A percentile compares a stretch with the other conserved stretches of the same genome.
phyloP scores from a whole-genome alignment of 345 rosid species.

The Aurinia saxatilis region DNA sequence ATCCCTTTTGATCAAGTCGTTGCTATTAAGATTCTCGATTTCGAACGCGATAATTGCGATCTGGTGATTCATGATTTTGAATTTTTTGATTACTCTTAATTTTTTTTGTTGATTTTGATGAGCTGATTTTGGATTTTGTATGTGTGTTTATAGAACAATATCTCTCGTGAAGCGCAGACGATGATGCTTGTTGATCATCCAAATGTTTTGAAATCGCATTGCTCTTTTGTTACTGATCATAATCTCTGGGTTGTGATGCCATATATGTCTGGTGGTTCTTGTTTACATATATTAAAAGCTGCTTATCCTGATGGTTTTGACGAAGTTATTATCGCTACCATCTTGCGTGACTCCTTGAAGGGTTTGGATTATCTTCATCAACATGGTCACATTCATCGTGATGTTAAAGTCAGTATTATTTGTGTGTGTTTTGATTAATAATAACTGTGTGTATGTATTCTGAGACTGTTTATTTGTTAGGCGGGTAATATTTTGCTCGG shows the following conservation, averaged over 20 bases:
- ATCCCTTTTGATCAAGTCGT: conserved; percentile 63
- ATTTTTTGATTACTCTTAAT: neutral
- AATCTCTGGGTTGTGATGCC: conserved; percentile 98
- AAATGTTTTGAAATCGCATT: conserved; percentile 84
- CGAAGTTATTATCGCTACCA: conserved; percentile 82
- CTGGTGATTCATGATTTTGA: conserved; percentile 46
- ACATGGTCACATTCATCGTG: conserved; percentile 97
- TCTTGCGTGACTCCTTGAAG: conserved; percentile 77
- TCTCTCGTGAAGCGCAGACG: conserved; percentile 91
- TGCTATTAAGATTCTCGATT: conserved; percentile 94
- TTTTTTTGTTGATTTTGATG: neutral
- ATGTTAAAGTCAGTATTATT: conserved; percentile 67
- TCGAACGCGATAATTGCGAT: conserved; percentile 85
- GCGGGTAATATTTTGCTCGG: conserved; percentile 92
- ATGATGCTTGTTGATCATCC: conserved; percentile 94
- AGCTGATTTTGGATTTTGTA: neutral
- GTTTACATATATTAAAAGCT: conserved; percentile 94
- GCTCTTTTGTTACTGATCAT: conserved; percentile 89
- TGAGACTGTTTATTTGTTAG: conserved; percentile 35
- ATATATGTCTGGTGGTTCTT: conserved; percentile 96
- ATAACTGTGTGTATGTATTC: too few relatives aligned
- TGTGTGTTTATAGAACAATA: conserved; percentile 40
- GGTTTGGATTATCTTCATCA: conserved; percentile 97
- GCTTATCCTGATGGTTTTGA: conserved; percentile 94
- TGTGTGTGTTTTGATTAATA: too few relatives aligned